Evolutionary conservation across 192 early-diverging fungal species (phyloP), one percentile per base, ranked within the genome.

Genomic region (Linnemannia elongata): DNA sequence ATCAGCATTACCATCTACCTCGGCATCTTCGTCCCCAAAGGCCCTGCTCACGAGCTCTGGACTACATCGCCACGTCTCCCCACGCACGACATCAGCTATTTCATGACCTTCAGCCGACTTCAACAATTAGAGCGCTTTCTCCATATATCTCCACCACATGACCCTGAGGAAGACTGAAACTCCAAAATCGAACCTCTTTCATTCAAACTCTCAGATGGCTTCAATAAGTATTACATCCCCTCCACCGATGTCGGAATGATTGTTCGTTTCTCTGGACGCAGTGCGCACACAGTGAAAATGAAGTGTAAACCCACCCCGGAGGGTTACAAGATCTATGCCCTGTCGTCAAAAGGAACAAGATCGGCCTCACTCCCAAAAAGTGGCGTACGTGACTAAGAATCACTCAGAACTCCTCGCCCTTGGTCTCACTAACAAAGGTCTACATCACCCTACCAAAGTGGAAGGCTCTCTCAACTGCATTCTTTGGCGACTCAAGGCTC

Each of bases 271-370:
- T 79, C 70, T 18, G 81, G 70, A 8, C 6, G 81, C 7, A 83
- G 81, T 42, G 24, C 6, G 22, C 75, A 89, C 68, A 86, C 78
- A 6, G 39, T 80, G 18, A n/a, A 52, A 0, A 80, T 89, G 38
- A 89, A 83, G 45, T 33, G 27, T n/a, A 89, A 83, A 55, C 81
- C 81, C 0, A 87, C 55, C 20, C 75, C 75, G 10, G 72, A 87
- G 68, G 79, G 84, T 1, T 83, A 83, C 69, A 89, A 89, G 63
- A 78, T 89, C 30, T 42, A 81, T 3, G 73, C 81, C 12, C 55
- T 89, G 44, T 83, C 41, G 7, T 7, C 41, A 41, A 41, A 41
- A 41, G 41, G 2, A 22, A 55, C 20, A 55, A 22, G n/a, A n/a
- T n/a, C n/a, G n/a, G n/a, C n/a, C n/a, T n/a, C n/a, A n/a, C n/a